Base-by-base conservation (phyloP, 2,329 filamentous ascomycete genomes). In the Claviceps capensis region DNA sequence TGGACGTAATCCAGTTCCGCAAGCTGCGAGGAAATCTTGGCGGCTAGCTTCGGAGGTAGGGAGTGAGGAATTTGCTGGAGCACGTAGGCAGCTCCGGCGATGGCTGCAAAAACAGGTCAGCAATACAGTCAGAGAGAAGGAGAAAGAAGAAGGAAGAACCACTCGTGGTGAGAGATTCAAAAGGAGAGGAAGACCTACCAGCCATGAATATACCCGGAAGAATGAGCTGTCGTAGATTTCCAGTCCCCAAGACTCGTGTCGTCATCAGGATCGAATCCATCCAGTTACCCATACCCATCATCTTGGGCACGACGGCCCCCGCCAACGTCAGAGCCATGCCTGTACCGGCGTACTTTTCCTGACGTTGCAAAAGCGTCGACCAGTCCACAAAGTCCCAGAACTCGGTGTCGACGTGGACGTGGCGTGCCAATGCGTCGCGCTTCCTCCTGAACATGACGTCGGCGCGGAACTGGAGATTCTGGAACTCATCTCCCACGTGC, bases 391-490 rank as follows among this genome's bases (percentile, higher is more conserved):
- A 97, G 70, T 98, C 93, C 78, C 78, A 86, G 0, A 95, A 60
- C 63, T 98, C 90, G 4, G 93, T 86, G 51, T 93, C 82, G 19
- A 95, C 82, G 55, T 96, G 82, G 16, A 97, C 83, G 63, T 95
- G 84, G 57, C 88, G 82, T 5, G 88, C 89, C 42, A 95, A 72
- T 2, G 82, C 80, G 65, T 98, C 88, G 54, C 83, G 80, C 62
- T 85, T 85, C 55, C 87, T 82, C 54, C 82, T 83, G 74, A 97
- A 98, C 93, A 98, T 97, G 63, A 90, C 81, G 60, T 96, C 89
- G 1, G 88, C 82, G 34, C 86, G 82, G 81, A 98, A 96, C 58
- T 82, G 87, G 46, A 96, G 79, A 59, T 90, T 85, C 22, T 85
- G 78, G 60, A 91, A 94, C 60, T 91, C 85, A 60, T 93, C 82